A percentile compares a stretch with the other conserved stretches of the same genome.
Evolutionary conservation across 495 filamentous ascomycete genomes (phyloP).

Genomic region (Copromyces sp.): DNA sequence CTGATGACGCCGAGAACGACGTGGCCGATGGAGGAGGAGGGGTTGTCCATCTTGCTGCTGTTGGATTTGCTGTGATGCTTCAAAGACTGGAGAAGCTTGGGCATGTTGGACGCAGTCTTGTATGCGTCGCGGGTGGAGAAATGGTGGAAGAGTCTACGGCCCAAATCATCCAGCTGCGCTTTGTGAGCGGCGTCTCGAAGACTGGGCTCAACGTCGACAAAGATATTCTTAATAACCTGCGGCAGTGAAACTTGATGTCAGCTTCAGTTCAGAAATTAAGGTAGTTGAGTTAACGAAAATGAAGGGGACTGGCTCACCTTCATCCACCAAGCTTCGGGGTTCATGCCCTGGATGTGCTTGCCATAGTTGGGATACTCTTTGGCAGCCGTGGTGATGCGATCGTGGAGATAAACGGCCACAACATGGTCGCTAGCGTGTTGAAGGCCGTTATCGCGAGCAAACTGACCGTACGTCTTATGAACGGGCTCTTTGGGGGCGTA

Average conservation of each 20-base stretch:
- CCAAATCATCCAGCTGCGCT: slow-evolving; percentile 36
- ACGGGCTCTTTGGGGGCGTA: slow-evolving; percentile 54
- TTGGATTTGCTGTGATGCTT: slow-evolving; percentile 3
- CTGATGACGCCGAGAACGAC: slow-evolving; percentile 58
- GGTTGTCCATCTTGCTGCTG: background rate
- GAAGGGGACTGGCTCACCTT: slow-evolving; percentile 36
- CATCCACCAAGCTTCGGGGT: slow-evolving; percentile 58
- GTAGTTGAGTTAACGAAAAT: too few relatives aligned
- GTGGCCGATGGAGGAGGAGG: slow-evolving; percentile 11
- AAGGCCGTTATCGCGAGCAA: slow-evolving; percentile 50
- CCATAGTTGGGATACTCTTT: slow-evolving; percentile 59
- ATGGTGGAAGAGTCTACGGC: slow-evolving; percentile 43
- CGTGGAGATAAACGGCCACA: slow-evolving; percentile 23
- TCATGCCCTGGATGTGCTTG: slow-evolving; percentile 40
- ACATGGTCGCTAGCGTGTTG: slow-evolving; percentile 21
- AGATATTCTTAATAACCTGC: slow-evolving; percentile 29
- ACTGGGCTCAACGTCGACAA: slow-evolving; percentile 12
- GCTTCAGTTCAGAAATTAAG: background rate
- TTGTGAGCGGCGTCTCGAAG: slow-evolving; percentile 4
- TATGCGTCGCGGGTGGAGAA: slow-evolving; percentile 59
- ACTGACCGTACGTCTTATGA: slow-evolving; percentile 49
- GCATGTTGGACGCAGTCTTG: slow-evolving; percentile 43
- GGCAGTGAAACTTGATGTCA: background rate
- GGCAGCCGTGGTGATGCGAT: slow-evolving; percentile 42
- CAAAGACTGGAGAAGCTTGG: slow-evolving; percentile 41